Base-by-base conservation (phyloP, 2,329 filamentous ascomycete species). In the Cytospora chrysosperma region DNA sequence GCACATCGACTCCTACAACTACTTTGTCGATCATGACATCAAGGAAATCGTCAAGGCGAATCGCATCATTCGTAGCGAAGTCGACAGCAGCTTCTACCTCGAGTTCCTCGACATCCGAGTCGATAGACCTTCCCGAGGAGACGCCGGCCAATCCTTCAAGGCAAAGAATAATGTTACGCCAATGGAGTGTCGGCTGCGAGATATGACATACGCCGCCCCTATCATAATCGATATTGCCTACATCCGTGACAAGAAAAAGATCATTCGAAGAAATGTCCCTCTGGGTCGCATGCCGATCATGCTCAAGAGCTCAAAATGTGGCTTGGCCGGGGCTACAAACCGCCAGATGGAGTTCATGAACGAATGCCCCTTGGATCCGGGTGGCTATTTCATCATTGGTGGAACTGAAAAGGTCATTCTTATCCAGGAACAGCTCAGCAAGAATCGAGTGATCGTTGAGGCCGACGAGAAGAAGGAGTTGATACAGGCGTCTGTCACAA, bases 381-480 rank as follows among this genome's bases (percentile, higher is more conserved):
- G 95, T 67, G 95, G 95, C 59, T 99, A 99, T 76, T 99, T 99
- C 72, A 95, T 99, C 72, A 93, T 98, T 69, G 92, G 94, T 71
- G 95, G 95, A 54, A 97, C 96, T 24, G 95, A 99, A 76, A 99
- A 99, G 80, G 95, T 99, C 70, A 99, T 99, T 72, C 81, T 99
- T 51, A 96, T 99, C 17, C 95, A 99, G 76, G 96, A 99, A 74
- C 95, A 99, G 78, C 81, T 99, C 73, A 99, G 95, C 84, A 99
- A 99, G 84, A 99, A 99, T 77, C 88, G 95, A 80, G 91, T 99
- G 72, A 97, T 99, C 74, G 94, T 99, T 19, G 96, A 99, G 77
- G 89, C 92, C 61, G 91, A 94, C 71, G 84, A 89, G 59, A 96
- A 96, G 79, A 98, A 97, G 77, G 91, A 91, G 65, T 88, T 96